Conservation (phyloP, 2,329 filamentous ascomycete species). For the Claviceps digitariae region DNA sequence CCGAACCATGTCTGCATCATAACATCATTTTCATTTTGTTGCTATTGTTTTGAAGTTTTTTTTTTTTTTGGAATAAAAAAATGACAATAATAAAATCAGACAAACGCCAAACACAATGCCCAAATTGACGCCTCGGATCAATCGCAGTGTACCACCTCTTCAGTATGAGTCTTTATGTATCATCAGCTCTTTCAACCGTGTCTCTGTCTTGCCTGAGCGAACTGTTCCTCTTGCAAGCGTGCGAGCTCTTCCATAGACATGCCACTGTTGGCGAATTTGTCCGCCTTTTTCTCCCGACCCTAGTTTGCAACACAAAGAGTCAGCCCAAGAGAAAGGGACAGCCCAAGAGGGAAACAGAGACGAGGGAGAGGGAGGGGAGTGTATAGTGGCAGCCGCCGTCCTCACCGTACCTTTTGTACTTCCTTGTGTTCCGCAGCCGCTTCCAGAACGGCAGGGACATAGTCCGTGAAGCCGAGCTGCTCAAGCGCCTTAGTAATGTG, state of each 20-base stretch:
- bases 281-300: slow-evolving; percentile 92
- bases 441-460: slow-evolving; percentile 74
- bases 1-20: not conserved
- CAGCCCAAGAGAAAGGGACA: slow-evolving; percentile 14
- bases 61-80: not conserved
- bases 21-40: not conserved
- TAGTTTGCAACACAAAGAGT: slow-evolving; percentile 21
- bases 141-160: slow-evolving; percentile 1
- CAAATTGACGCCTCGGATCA: slow-evolving; percentile 11
- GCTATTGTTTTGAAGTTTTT: no score
- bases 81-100: not conserved
- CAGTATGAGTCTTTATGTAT: not conserved
- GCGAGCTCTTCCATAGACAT: slow-evolving; percentile 83
- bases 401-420: slow-evolving; percentile 59
- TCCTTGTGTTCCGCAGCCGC: slow-evolving; percentile 89
- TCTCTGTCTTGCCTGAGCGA: slow-evolving; percentile 52
- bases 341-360: slow-evolving; percentile 28
- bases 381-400: no score
- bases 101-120: slow-evolving; percentile 23
- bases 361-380: not conserved
- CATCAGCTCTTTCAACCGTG: slow-evolving; percentile 11
- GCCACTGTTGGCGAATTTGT: slow-evolving; percentile 91
- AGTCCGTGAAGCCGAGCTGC: slow-evolving; percentile 84
- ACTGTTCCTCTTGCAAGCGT: slow-evolving; percentile 80
- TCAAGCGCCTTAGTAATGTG: slow-evolving; percentile 93